Percentiles rank a stretch among this genome's conserved stretches.
These are phyloP conservation scores for Microbotryomycetes sp. DNA, from an alignment of 1,284 basidiomycete genomes.

Conservation along the genomic window DNA sequence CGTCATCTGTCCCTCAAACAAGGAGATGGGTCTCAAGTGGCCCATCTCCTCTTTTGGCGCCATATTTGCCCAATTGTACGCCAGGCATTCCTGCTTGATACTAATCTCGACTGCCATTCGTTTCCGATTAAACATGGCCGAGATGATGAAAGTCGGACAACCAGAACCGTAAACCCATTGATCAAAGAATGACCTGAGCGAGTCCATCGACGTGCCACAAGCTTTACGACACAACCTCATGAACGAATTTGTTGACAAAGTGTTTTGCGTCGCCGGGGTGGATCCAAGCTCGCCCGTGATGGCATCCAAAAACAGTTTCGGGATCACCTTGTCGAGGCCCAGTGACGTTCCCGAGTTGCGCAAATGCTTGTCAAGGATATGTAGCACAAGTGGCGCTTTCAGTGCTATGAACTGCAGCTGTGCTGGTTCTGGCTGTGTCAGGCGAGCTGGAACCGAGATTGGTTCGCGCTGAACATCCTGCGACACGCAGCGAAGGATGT, in stretches of 20 bases:
- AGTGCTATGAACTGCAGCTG: slow-evolving; percentile 83
- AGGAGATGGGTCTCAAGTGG: slow-evolving; percentile 63
- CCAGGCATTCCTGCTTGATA: slow-evolving; percentile 81
- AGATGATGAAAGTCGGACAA: slow-evolving; percentile 83
- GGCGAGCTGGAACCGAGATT: slow-evolving; percentile 76
- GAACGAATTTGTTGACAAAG: slow-evolving; percentile 83
- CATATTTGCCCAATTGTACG: slow-evolving; percentile 57
- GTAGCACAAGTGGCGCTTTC: slow-evolving; percentile 88
- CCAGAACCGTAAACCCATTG: slow-evolving; percentile 99
- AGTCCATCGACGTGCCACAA: slow-evolving; percentile 51
- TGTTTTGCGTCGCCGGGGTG: slow-evolving; percentile 50
- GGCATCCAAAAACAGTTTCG: slow-evolving; percentile 89
- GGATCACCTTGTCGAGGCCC: slow-evolving; percentile 87
- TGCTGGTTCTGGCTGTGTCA: slow-evolving; percentile 73
- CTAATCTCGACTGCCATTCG: slow-evolving; percentile 96
- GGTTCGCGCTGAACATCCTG: slow-evolving; percentile 86
- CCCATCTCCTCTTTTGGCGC: slow-evolving; percentile 58
- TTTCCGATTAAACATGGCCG: slow-evolving; percentile 91
- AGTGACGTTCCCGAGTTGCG: slow-evolving; percentile 92
- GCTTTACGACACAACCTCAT: slow-evolving; percentile 88
- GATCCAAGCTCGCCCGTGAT: slow-evolving; percentile 73
- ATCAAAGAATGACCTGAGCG: slow-evolving; percentile 82
- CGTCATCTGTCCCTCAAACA: slow-evolving; percentile 96
- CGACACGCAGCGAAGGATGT: slow-evolving; percentile 87
- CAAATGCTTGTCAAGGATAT: slow-evolving; percentile 88